Evolutionary conservation across 352 stramenopile genomes (phyloP), one percentile per base, ranked within the genome.

Genomic region (Phytophthora capsici): DNA sequence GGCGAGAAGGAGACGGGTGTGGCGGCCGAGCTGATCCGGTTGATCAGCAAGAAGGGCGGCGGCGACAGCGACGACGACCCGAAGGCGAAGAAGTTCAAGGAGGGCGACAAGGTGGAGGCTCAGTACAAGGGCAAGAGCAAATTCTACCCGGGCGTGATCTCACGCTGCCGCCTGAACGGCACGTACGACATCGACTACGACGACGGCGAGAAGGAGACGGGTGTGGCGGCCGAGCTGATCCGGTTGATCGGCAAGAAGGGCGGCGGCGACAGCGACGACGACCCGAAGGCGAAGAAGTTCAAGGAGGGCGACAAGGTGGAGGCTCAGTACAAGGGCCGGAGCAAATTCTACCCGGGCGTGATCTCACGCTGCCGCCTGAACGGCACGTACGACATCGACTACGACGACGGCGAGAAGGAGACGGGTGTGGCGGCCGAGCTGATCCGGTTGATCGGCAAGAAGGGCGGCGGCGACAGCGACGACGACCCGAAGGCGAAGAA

Each of bases 131-230:
- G 52, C 52, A 59, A 59, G 52, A 59, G 52, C 40, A 59, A 51
- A 38, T 59, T 59, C 52, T 59, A 59, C 52, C 52, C 25, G 38
- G 52, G 52, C 14, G 52, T 59, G 52, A 59, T 59, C 52, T 59
- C 52, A 4, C 52, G 52, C 38, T 59, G 52, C 52, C 52, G 52
- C 26, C 52, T 59, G 38, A 59, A 59, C 38, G 52, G 52, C 52
- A 59, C 52, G 52, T 59, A 59, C 52, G 52, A 59, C 40, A 59
- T 59, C 52, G 52, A 59, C 52, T 59, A 59, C 52, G 52, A 59
- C 14, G 52, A 59, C 38, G 52, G 52, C 38, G 52, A 59, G 52
- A 59, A 59, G 52, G 52, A 59, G 52, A 59, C 52, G 52, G 52
- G 52, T 59, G 52, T 59, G 40, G 52, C 52, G 25, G 52, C 52